Percentiles rank a stretch among this genome's conserved stretches.
These are phyloP conservation scores for Umbelopsis vinacea DNA, from an alignment of 192 early-diverging fungal genomes.

Conservation along the genomic window DNA sequence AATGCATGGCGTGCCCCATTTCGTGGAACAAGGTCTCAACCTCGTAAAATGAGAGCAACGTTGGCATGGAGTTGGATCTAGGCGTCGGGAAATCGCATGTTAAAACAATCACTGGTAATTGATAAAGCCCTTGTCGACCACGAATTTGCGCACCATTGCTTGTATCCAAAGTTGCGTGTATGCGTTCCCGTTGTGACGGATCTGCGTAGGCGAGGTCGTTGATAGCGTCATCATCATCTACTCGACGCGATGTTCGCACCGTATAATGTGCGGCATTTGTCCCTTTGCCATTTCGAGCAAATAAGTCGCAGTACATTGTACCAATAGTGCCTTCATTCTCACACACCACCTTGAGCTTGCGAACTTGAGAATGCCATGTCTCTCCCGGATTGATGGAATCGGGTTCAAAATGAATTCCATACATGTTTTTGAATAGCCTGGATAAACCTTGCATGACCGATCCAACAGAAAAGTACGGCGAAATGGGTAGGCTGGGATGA, in stretches of 20 bases:
- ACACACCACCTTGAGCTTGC: conserved; percentile 88
- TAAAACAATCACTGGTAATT: conserved; percentile 74
- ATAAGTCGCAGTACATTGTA: conserved; percentile 94
- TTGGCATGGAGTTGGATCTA: conserved; percentile 43
- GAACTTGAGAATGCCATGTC: conserved; percentile 89
- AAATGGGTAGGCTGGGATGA: conserved; percentile 50
- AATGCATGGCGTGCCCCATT: conserved; percentile 99
- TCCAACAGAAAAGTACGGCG: conserved; percentile 87
- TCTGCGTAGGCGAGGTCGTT: conserved; percentile 46
- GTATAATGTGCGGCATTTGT: conserved; percentile 96
- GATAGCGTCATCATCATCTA: conserved; percentile 77
- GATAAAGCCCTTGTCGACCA: conserved; percentile 50
- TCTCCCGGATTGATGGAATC: conserved; percentile 74
- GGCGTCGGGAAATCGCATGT: conserved; percentile 73
- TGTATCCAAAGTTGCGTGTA: not conserved
- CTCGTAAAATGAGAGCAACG: conserved; percentile 75
- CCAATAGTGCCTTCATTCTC: conserved; percentile 88
- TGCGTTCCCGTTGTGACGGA: not conserved
- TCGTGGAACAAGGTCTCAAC: conserved; percentile 98
- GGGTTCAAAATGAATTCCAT: conserved; percentile 85
- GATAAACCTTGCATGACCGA: conserved; percentile 87
- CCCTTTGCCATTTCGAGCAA: conserved; percentile 75
- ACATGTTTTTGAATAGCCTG: conserved; percentile 80
- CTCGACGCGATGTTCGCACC: conserved; percentile 82
- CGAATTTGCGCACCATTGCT: not conserved